Evolutionary conservation across 805 yeast species (phyloP), one percentile per base, ranked within the genome.

Genomic region (Candida dajiaensis): DNA sequence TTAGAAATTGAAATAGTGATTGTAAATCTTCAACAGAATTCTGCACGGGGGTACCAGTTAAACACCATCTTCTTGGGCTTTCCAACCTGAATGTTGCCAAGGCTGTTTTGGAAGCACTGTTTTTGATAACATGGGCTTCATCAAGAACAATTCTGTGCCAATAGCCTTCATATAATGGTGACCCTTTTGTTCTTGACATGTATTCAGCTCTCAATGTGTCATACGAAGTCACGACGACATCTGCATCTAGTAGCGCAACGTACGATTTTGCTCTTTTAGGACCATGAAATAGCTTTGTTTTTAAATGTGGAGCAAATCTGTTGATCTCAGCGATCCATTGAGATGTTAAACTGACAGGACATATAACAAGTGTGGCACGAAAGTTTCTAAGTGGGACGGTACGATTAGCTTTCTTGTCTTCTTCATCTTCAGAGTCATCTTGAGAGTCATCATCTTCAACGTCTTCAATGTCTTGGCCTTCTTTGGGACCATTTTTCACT

Each of bases 321-420:
- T 73, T 63, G 33, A 85, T 66, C 58, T 87, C 95, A 16, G 75
- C 74, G 6, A 71, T 71, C 95, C 95, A 87, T 57, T 87, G 94
- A 21, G 77, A 68, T 16, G 85, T 65, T 41, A 87, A 67, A 2
- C 90, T 79, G 6, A 86, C 89, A 0, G 95, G 95, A 0, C 88
- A 85, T 10, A 87, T 74, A 38, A 87, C 75, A 46, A 87, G 67
- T 11, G 83, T 83, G 0, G 80, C 50, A 40, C 58, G 63, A 40
- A 56, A 50, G 19, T 49, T 52, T 25, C 51, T 40, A 16, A 45
- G 21, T 6, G 59, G 57, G 11, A 50, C 54, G 4, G 44, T 38
- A 4, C 37, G 9, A 25, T 52, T 50, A 20, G 42, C 37, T 3
- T 47, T 49, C 6, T 42, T 15, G 21, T 40, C 23, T 15, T 41